Evolutionary conservation across 257 asterid genomes (phyloP).

Genomic region (Parsonsia alboflavescens): DNA sequence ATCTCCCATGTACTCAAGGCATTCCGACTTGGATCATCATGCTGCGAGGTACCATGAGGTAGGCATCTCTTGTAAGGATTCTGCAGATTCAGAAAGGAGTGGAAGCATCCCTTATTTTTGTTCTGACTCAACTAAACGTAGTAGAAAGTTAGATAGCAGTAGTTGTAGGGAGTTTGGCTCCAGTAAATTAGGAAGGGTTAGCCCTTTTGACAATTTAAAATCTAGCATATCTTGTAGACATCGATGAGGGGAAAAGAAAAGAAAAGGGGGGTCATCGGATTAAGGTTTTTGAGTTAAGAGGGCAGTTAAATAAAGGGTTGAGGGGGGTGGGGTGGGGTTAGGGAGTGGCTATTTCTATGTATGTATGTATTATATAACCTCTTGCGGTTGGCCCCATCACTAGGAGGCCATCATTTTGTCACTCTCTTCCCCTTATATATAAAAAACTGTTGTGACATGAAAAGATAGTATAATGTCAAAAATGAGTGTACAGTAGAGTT

Average conservation of each 20-base stretch:
- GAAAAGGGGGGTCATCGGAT: not conserved
- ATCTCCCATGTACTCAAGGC: conserved; percentile 42
- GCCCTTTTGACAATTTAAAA: conserved; percentile 29
- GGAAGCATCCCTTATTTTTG: conserved; percentile 20
- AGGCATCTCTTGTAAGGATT: conserved; percentile 12
- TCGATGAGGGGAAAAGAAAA: conserved; percentile 27
- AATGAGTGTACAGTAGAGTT: not conserved
- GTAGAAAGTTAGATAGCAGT: conserved; percentile 34
- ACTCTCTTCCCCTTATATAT: conserved; percentile 32
- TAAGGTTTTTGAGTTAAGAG: conserved; percentile 17
- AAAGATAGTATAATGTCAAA: not conserved
- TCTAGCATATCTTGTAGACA: conserved; percentile 36
- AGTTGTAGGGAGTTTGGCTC: conserved; percentile 36
- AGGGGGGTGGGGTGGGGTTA: conserved; percentile 26
- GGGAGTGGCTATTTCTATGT: conserved; percentile 32
- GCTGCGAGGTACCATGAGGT: conserved; percentile 27
- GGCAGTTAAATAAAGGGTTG: conserved; percentile 17
- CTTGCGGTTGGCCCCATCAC: conserved; percentile 20
- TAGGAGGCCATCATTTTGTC: conserved; percentile 37
- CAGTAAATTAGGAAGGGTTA: conserved; percentile 37
- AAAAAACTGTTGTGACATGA: not conserved
- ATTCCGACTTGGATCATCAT: conserved; percentile 38
- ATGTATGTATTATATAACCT: not conserved
- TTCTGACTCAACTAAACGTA: conserved; percentile 32
- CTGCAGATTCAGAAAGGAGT: conserved; percentile 23